These are phyloP conservation scores for Zygoascus sp. DNA, from an alignment of 1,139 yeast species.

Conservation along the genomic window DNA sequence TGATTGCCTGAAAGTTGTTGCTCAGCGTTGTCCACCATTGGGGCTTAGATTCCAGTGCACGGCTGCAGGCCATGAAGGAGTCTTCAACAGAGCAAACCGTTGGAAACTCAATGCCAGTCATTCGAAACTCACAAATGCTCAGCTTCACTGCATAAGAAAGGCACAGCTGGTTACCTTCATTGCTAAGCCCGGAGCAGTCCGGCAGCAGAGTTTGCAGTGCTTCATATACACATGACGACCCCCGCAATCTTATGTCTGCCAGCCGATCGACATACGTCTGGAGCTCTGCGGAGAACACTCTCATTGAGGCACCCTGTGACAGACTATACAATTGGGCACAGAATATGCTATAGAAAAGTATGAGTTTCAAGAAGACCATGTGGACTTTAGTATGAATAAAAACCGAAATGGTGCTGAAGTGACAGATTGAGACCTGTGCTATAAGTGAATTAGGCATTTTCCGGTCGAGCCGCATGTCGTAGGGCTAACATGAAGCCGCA, in stretches of 20 bases:
- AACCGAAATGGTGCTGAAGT: no score
- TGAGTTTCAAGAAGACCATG: no score
- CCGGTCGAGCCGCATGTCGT: no score
- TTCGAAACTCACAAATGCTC: slow-evolving; percentile 34
- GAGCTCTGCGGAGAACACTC: background rate
- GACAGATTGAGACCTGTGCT: no score
- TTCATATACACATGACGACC: slow-evolving; percentile 19
- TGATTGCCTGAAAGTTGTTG: slow-evolving; percentile 34
- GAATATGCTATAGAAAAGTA: no score
- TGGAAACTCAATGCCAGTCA: slow-evolving; percentile 31
- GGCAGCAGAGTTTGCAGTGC: slow-evolving; percentile 27
- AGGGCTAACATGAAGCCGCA: no score
- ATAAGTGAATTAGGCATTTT: no score
- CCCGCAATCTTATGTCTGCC: background rate
- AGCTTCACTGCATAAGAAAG: slow-evolving; percentile 28
- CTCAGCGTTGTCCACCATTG: slow-evolving; percentile 42
- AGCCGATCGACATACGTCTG: background rate
- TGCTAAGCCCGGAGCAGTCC: slow-evolving; percentile 20
- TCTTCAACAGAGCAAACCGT: slow-evolving; percentile 19
- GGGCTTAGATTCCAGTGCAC: slow-evolving; percentile 27
- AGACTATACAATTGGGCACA: no score
- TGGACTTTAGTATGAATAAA: no score
- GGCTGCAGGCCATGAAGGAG: slow-evolving; percentile 24
- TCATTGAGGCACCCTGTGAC: background rate
- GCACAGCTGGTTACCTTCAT: slow-evolving; percentile 21